Evolutionary conservation across 2,329 filamentous ascomycete species (phyloP), one percentile per base, ranked within the genome.

Genomic region (Myriosclerotinia curreyana): DNA sequence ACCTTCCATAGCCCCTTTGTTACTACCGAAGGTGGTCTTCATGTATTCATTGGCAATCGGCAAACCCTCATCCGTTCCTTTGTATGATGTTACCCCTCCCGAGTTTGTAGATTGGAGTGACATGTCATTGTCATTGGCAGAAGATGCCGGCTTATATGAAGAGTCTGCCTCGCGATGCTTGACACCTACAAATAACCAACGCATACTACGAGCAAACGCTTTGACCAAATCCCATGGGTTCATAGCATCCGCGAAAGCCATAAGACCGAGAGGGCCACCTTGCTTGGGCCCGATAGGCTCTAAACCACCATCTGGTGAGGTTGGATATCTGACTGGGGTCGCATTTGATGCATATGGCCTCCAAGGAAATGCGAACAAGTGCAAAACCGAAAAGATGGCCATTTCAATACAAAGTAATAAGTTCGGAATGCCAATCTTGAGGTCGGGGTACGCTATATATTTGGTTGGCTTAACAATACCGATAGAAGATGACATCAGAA

Each of bases 181-280:
- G 62, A 85, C 82, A 50, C 91, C 91, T 20, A 91, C 85, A 67
- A 93, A 88, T 25, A 96, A 79, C 92, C 92, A 96, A 70, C 89
- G 84, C 70, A 72, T 70, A 28, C 90, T 89, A 59, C 92, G 84
- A 11, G 88, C 89, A 66, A 90, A 86, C 0, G 90, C 90, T 77
- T 93, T 96, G 72, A 91, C 77, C 50, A 96, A 83, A 74, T 96
- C 92, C 87, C 90, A 91, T 0, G 89, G 82, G 71, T 95, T 95
- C 74, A 92, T 81, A 1, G 90, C 87, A 71, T 94, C 88, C 1
- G 81, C 74, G 8, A 94, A 75, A 5, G 91, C 91, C 67, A 81
- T 81, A 56, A 87, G 67, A 4, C 89, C 89, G 49, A 87, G 73
- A 53, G 83, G 81, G 3, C 90, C 89, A 15, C 89, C 88, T 64